phyloP scores from a whole-genome alignment of 768 basidiomycete genomes.

The Mycena chlorophos region DNA sequence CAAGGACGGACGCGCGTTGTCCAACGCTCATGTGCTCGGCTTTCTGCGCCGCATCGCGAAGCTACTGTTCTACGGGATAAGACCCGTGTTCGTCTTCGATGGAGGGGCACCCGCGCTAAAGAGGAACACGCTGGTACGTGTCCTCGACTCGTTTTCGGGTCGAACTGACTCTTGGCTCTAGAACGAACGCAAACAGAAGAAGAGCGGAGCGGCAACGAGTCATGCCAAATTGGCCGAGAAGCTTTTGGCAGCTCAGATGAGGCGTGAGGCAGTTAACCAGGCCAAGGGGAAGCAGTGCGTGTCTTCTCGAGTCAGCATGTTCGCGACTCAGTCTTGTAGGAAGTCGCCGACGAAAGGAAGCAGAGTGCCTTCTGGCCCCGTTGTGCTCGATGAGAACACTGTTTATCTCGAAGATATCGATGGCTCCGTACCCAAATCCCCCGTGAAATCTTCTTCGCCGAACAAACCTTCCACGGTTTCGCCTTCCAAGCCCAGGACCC shows the following conservation, averaged over 20 bases:
- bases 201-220: slow-evolving; percentile 83
- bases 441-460: slow-evolving; percentile 35
- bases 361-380: slow-evolving; percentile 45
- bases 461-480: slow-evolving; percentile 47
- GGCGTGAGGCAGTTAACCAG: slow-evolving; percentile 81
- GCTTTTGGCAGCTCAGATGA: slow-evolving; percentile 89
- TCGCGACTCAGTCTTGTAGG: slow-evolving; percentile 3
- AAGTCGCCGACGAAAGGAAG: slow-evolving; percentile 44
- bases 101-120: slow-evolving; percentile 93
- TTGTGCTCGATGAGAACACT: slow-evolving; percentile 64
- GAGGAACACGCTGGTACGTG: slow-evolving; percentile 78
- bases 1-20: slow-evolving; percentile 86
- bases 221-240: slow-evolving; percentile 88
- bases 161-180: slow-evolving; percentile 31
- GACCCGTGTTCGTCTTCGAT: slow-evolving; percentile 98
- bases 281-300: slow-evolving; percentile 46
- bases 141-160: neutral
- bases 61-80: slow-evolving; percentile 94
- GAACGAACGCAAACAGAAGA: slow-evolving; percentile 88
- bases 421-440: slow-evolving; percentile 52
- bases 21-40: slow-evolving; percentile 93
- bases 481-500: slow-evolving; percentile 61
- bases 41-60: slow-evolving; percentile 90
- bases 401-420: slow-evolving; percentile 91
- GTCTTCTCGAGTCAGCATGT: neutral